Percentiles rank a stretch among this genome's conserved stretches.
Conservation (phyloP, 2,329 filamentous ascomycete genomes). For the Bertia moriformis region DNA sequence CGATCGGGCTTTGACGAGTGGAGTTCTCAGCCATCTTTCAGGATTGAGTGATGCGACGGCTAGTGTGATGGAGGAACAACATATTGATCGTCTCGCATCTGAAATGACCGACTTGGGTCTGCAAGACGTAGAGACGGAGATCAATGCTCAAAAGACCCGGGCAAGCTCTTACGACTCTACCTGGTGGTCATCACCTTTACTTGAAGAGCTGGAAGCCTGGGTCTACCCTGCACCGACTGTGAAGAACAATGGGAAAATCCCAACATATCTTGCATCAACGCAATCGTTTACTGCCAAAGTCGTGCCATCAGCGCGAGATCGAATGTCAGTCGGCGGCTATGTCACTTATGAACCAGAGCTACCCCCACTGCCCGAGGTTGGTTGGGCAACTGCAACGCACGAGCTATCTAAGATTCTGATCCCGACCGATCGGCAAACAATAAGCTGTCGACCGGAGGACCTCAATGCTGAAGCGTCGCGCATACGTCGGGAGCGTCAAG, state of each 20-base stretch:
- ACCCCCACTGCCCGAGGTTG: slow-evolving; percentile 39
- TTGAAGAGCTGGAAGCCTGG: slow-evolving; percentile 40
- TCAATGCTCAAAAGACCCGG: too few species aligned
- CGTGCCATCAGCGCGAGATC: slow-evolving; percentile 27
- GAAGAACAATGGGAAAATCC: slow-evolving; percentile 27
- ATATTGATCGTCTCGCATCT: slow-evolving; percentile 7
- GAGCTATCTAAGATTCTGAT: slow-evolving; percentile 53
- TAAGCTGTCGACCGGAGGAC: slow-evolving; percentile 46
- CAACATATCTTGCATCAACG: slow-evolving; percentile 54
- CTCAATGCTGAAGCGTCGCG: slow-evolving; percentile 34
- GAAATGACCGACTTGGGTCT: too few species aligned
- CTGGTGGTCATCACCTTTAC: slow-evolving; percentile 13
- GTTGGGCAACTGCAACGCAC: slow-evolving; percentile 52
- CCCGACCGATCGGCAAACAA: slow-evolving; percentile 43
- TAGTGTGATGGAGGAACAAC: slow-evolving; percentile 10
- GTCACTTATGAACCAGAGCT: slow-evolving; percentile 6
- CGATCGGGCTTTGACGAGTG: slow-evolving; percentile 54
- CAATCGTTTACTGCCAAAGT: slow-evolving; percentile 56
- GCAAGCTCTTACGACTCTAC: background rate
- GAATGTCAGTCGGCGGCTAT: slow-evolving; percentile 13
- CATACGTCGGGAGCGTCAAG: slow-evolving; percentile 33
- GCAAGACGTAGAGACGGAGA: too few species aligned
- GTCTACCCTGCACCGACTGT: slow-evolving; percentile 21
- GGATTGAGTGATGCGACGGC: slow-evolving; percentile 34
- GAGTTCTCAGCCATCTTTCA: slow-evolving; percentile 55